A percentile compares a stretch with the other conserved stretches of the same genome.
These are phyloP conservation scores for Verticillium nonalfalfae DNA, from an alignment of 2,329 filamentous ascomycete species.

Conservation along the genomic window DNA sequence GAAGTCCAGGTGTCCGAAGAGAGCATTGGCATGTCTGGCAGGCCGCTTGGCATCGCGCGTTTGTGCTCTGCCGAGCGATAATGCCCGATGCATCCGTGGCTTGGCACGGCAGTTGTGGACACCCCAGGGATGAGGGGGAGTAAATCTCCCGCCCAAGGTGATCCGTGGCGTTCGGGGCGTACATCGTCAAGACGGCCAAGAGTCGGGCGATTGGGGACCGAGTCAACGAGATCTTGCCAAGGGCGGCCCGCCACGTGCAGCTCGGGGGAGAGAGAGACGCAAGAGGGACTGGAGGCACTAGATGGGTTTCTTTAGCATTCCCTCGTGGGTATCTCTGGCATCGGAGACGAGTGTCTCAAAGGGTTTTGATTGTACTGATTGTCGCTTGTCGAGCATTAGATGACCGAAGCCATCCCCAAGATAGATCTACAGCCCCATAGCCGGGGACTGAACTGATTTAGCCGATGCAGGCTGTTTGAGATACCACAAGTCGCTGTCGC, in stretches of 20 bases:
- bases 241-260: no score
- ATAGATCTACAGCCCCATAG: no score
- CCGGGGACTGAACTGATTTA: neutral
- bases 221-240: no score
- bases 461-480: neutral
- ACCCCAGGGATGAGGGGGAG: neutral
- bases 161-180: neutral
- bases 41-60: neutral
- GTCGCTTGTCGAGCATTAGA: no score
- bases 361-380: no score
- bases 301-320: no score
- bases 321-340: no score
- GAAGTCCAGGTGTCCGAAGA: neutral
- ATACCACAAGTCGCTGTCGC: neutral
- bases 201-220: no score
- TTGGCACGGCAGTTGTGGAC: neutral
- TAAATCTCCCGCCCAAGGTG: neutral
- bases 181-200: neutral
- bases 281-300: no score
- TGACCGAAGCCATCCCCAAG: no score
- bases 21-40: neutral
- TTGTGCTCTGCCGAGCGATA: neutral
- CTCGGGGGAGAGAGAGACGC: no score
- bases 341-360: no score
- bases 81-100: neutral